Base-by-base conservation (phyloP, 257 asterid species). In the Salvia rosmarinus region DNA sequence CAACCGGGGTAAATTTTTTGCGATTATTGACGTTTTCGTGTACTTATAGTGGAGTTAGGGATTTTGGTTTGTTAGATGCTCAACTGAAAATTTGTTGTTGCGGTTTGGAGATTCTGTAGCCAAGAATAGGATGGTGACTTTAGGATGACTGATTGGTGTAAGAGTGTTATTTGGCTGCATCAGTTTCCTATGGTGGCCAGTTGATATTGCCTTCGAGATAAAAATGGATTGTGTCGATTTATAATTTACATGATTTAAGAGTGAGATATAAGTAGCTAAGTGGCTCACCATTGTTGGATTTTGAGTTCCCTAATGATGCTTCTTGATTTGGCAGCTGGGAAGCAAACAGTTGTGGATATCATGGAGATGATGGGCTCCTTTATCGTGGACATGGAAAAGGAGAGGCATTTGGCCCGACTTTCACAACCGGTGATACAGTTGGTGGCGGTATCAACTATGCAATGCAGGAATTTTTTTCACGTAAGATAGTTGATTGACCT, bases 401-500 rank as follows among this genome's bases (percentile, higher is more conserved):
- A 75, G 99, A 91, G 52, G 19, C 85, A 6, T 95, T 95, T 81
- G 98, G 98, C 47, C 96, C 99, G 52, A 85, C 89, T 39, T 91
- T 60, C 75, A 82, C 97, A 49, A 80, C 95, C 30, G 98, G 92
- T 62, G 99, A 95, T 76, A 90, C 89, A 8, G 91, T 89, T 78
- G 99, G 99, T 49, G 91, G 96, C 57, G 99, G 99, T 67, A 91
- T 95, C 82, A 95, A 88, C 77, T 89, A 89, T 74, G 80, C 90
- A n/a, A 64, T 86, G 2, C 93, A 88, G 72, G 95, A 95, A 63
- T 84, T 95, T 95, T 91, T 83, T 91, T 95, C 87, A 95, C 99
- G 99, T 95, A 80, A 84, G 95, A 73, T 78, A 28, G 67, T 67
- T 58, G 23, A 34, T n/a, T 47, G 9, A 3, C 57, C 34, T 57